Conservation (phyloP, 768 basidiomycete species). For the Mycena indigotica region DNA sequence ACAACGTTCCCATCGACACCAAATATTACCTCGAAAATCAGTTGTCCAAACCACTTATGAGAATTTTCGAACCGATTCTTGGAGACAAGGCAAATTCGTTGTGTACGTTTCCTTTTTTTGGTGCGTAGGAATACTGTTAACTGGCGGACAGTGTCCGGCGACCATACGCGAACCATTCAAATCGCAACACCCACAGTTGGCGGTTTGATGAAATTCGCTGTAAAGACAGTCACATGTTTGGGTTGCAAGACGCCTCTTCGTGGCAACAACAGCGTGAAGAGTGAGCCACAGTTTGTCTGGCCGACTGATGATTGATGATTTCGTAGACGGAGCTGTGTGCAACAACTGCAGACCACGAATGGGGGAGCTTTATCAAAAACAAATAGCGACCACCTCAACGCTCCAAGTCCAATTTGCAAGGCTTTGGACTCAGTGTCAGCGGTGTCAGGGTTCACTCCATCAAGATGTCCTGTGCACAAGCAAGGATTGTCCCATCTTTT, state of each 20-base stretch:
- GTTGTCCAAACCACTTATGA: slow-evolving; percentile 92
- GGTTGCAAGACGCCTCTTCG: slow-evolving; percentile 92
- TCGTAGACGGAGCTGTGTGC: slow-evolving; percentile 86
- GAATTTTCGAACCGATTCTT: slow-evolving; percentile 97
- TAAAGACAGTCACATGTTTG: slow-evolving; percentile 92
- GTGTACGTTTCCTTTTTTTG: slow-evolving; percentile 48
- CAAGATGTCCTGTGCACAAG: slow-evolving; percentile 98
- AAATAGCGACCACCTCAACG: slow-evolving; percentile 71
- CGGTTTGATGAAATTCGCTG: slow-evolving; percentile 98
- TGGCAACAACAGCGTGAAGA: slow-evolving; percentile 71
- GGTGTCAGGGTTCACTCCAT: slow-evolving; percentile 97
- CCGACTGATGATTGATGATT: neutral
- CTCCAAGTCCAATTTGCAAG: slow-evolving; percentile 91
- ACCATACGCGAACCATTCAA: slow-evolving; percentile 93
- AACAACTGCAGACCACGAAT: slow-evolving; percentile 87
- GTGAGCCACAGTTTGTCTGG: slow-evolving; percentile 41
- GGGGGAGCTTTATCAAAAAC: slow-evolving; percentile 92
- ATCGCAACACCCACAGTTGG: slow-evolving; percentile 97
- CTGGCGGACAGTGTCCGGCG: slow-evolving; percentile 74
- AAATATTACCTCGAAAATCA: slow-evolving; percentile 98
- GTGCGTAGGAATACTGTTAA: slow-evolving; percentile 13
- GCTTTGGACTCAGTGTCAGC: slow-evolving; percentile 97
- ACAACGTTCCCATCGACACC: slow-evolving; percentile 97
- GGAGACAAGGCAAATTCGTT: slow-evolving; percentile 88
- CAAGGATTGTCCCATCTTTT: slow-evolving; percentile 98